Percentiles rank a stretch among this genome's conserved stretches.
Evolutionary conservation across 768 basidiomycete genomes (phyloP).

Genomic region (Sporobolomyces roseus): DNA sequence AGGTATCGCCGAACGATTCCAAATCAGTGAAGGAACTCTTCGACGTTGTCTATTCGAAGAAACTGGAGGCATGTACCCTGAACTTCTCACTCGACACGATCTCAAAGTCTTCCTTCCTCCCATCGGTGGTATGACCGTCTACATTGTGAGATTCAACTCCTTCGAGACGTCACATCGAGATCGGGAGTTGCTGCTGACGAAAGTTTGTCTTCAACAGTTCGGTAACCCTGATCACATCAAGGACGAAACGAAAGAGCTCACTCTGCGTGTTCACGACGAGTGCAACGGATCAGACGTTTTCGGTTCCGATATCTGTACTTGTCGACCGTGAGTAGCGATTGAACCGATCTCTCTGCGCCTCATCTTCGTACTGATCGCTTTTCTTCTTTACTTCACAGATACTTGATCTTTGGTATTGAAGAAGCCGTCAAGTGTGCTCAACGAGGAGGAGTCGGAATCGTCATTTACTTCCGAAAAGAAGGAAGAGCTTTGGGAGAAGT

Average conservation of each 20-base stretch:
- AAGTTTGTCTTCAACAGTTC: no score
- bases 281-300: constrained; percentile 97
- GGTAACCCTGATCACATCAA: constrained; percentile 66
- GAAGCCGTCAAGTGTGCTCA: constrained; percentile 82
- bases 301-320: constrained; percentile 56
- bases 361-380: constrained; percentile 33
- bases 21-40: constrained; percentile 66
- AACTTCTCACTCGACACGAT: constrained; percentile 82
- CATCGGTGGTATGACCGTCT: constrained; percentile 83
- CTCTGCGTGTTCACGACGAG: constrained; percentile 87
- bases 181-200: no score
- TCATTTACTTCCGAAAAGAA: constrained; percentile 82
- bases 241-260: constrained; percentile 73
- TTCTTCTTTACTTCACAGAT: constrained; percentile 67
- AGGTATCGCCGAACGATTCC: constrained; percentile 79
- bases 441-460: constrained; percentile 81
- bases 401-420: constrained; percentile 83
- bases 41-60: constrained; percentile 93
- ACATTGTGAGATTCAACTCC: constrained; percentile 87
- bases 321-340: constrained; percentile 45
- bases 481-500: constrained; percentile 81
- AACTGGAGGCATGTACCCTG: constrained; percentile 74
- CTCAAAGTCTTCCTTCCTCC: constrained; percentile 95
- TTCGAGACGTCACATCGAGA: no score
- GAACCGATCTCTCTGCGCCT: neutral